Evolutionary conservation across 208 protist species (phyloP), one percentile per base, ranked within the genome.

Genomic region (Sergeia podlipaevii): DNA sequence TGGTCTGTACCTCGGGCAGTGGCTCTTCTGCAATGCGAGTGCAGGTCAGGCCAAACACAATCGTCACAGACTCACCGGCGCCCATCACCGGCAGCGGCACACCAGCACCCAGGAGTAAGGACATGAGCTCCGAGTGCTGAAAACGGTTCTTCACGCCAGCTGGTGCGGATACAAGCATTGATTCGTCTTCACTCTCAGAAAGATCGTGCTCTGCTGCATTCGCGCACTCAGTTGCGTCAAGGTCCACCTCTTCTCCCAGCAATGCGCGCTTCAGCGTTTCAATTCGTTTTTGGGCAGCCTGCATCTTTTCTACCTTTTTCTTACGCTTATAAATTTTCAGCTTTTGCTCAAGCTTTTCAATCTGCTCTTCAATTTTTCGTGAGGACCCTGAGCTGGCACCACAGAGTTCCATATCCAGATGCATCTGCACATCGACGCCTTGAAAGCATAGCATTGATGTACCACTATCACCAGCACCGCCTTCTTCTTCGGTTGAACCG

Each of bases 271-370:
- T 67, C 45, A 90, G 64, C 18, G 54, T 48, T 26, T 86, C 80
- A 17, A 89, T 89, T 51, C 84, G 80, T 17, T 70, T 68, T 43
- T 67, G 65, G 20, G 80, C 74, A 6, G 65, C 74, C 11, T 73
- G 70, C 2, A 78, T 51, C 51, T 94, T 94, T 26, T 94, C 80
- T n/a, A 57, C 57, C 64, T 94, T 94, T 50, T 91, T 89, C 30
- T 94, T 94, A 17, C 87, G 74, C 24, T 72, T 53, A 42, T 94
- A 89, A 44, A 94, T 94, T 43, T 89, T 89, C 18, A 94, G 39
- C 54, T 94, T 94, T 45, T 94, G 87, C 59, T 94, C 80, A 18
- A 94, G 70, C 53, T 91, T 90, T 50, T 94, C 87, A 48, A 94
- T 90, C 59, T 91, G 71, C 60, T 94, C 83, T 47, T 91, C 87